Evolutionary conservation across 352 stramenopile species (phyloP).

Genomic region (Globisporangium megalacanthum): DNA sequence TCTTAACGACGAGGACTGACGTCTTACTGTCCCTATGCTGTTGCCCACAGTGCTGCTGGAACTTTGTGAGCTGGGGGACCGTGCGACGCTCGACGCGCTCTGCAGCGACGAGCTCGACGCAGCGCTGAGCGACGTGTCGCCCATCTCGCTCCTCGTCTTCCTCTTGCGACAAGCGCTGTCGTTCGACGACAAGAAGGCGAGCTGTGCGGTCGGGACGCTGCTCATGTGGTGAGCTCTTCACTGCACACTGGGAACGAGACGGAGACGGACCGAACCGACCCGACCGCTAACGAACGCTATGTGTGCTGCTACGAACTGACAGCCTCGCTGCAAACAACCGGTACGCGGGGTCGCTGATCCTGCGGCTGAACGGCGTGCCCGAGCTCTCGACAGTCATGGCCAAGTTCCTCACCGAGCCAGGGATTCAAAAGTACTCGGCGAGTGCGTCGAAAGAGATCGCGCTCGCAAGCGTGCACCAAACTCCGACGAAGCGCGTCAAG

Average conservation of each 20-base stretch:
- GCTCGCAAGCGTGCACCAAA: constrained; percentile 37
- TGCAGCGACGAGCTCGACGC: constrained; percentile 23
- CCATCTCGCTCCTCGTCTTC: constrained; percentile 67
- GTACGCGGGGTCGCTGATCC: constrained; percentile 39
- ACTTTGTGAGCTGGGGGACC: constrained; percentile 64
- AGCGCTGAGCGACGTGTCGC: constrained; percentile 36
- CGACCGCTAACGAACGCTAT: not conserved
- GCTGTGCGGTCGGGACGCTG: constrained; percentile 64
- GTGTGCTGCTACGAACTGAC: constrained; percentile 1
- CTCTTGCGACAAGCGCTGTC: constrained; percentile 63
- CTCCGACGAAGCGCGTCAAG: constrained; percentile 28
- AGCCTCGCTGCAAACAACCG: constrained; percentile 56
- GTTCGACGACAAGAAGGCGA: constrained; percentile 78
- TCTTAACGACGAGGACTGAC: too few species aligned
- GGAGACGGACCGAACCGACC: too few species aligned
- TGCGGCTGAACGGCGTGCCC: constrained; percentile 50
- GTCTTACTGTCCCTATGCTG: too few species aligned
- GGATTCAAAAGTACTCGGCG: constrained; percentile 62
- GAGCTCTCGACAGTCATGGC: constrained; percentile 76
- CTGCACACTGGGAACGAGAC: not conserved
- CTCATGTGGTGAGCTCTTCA: constrained; percentile 51
- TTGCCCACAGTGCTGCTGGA: constrained; percentile 70
- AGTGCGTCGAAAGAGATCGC: constrained; percentile 56
- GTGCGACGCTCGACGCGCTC: constrained; percentile 43
- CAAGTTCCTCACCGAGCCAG: constrained; percentile 58